These are phyloP conservation scores for Xylaria venustula DNA, from an alignment of 495 filamentous ascomycete species.

Conservation along the genomic window DNA sequence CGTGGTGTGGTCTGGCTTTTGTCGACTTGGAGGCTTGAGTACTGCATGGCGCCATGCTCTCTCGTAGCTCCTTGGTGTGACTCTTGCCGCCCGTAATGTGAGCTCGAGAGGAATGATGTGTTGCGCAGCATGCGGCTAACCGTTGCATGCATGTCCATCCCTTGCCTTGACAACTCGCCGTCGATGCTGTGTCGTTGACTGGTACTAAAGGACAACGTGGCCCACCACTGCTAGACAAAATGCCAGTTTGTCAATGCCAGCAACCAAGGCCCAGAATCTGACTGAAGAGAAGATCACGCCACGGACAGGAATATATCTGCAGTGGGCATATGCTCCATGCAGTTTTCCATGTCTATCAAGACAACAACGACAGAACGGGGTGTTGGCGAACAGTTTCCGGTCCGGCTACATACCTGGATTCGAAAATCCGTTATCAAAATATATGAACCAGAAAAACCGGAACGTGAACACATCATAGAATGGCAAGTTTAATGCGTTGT, in stretches of 20 bases:
- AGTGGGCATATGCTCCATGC: constrained; percentile 10
- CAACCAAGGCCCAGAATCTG: constrained; percentile 1
- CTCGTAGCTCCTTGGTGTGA: constrained; percentile 3
- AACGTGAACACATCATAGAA: background rate
- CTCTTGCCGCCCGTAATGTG: constrained; percentile 7
- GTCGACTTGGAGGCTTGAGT: constrained; percentile 4
- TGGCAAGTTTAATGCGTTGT: background rate
- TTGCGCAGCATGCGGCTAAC: constrained; percentile 11
- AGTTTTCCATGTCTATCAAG: constrained; percentile 3
- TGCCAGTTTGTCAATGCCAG: constrained; percentile 4
- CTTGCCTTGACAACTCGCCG: constrained; percentile 2
- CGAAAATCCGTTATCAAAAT: background rate
- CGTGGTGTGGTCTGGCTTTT: constrained; percentile 6
- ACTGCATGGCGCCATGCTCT: background rate
- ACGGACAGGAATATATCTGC: background rate
- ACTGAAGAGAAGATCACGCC: background rate
- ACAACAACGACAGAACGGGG: background rate
- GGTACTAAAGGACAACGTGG: constrained; percentile 11
- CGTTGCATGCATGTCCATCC: constrained; percentile 1
- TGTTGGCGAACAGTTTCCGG: background rate
- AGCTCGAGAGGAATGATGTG: constrained; percentile 9
- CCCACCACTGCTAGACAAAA: constrained; percentile 3
- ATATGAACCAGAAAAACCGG: background rate
- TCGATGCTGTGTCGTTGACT: constrained; percentile 3
- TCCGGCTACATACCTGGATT: background rate